A percentile compares a stretch with the other conserved stretches of the same genome.
phyloP scores from a whole-genome alignment of 2,329 filamentous ascomycete species.

The Penicillium hordei region DNA sequence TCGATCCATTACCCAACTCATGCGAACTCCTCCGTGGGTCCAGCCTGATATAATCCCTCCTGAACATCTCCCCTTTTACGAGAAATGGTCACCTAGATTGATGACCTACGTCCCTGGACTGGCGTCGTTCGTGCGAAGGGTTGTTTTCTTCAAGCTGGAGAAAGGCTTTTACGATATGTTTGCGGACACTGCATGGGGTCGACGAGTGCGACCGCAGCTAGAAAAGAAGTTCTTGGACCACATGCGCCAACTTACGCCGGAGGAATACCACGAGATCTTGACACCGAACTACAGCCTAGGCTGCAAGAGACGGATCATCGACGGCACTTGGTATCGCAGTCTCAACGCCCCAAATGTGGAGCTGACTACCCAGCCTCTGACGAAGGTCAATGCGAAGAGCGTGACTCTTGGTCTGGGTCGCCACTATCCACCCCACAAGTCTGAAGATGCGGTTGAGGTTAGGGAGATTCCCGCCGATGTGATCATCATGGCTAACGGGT shows the following conservation, averaged over 20 bases:
- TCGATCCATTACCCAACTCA: slow-evolving; percentile 60
- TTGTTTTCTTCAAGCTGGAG: slow-evolving; percentile 42
- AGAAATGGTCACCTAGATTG: slow-evolving; percentile 49
- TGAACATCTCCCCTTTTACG: slow-evolving; percentile 44
- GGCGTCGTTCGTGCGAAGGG: slow-evolving; percentile 47
- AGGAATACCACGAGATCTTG: slow-evolving; percentile 61
- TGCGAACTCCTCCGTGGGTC: slow-evolving; percentile 60
- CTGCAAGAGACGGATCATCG: slow-evolving; percentile 64
- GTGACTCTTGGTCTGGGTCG: slow-evolving; percentile 54
- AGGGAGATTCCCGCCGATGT: slow-evolving; percentile 57
- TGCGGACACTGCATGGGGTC: slow-evolving; percentile 31
- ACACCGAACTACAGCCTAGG: slow-evolving; percentile 63
- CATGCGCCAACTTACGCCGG: slow-evolving; percentile 53
- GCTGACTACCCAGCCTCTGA: slow-evolving; percentile 53
- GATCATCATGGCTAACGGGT: slow-evolving; percentile 63
- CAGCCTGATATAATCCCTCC: slow-evolving; percentile 44
- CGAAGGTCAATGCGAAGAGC: slow-evolving; percentile 49
- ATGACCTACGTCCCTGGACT: slow-evolving; percentile 54
- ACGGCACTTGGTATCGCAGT: slow-evolving; percentile 55
- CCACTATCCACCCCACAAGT: slow-evolving; percentile 43
- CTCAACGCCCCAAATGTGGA: slow-evolving; percentile 56
- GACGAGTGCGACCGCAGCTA: slow-evolving; percentile 38
- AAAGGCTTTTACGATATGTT: slow-evolving; percentile 20
- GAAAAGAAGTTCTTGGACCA: slow-evolving; percentile 48
- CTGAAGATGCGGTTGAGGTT: slow-evolving; percentile 33